Conservation (phyloP, 371 early-diverging fungal species). For the Phascolomyces articulosus region DNA sequence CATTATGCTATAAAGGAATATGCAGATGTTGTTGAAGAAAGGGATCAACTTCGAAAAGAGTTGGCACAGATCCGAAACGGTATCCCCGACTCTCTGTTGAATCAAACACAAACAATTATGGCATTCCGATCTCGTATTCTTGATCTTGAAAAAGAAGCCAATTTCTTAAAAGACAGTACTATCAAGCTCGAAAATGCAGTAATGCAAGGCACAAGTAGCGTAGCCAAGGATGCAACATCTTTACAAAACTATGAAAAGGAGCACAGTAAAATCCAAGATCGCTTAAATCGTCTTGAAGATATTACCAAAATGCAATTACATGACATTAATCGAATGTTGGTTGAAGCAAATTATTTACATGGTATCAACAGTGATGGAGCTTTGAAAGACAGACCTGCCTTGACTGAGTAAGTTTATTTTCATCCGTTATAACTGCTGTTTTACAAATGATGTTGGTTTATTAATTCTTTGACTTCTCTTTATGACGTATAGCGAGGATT, state of each 20-base stretch:
- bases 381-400: slow-evolving; percentile 28
- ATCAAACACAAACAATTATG: slow-evolving; percentile 53
- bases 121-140: slow-evolving; percentile 50
- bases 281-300: slow-evolving; percentile 62
- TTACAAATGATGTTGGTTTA: not conserved
- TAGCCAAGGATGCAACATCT: slow-evolving; percentile 34
- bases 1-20: slow-evolving; percentile 50
- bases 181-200: slow-evolving; percentile 31
- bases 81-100: slow-evolving; percentile 50
- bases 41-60: slow-evolving; percentile 68
- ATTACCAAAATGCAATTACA: slow-evolving; percentile 65
- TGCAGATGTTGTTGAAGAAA: slow-evolving; percentile 57
- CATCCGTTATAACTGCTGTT: no score
- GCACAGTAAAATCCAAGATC: slow-evolving; percentile 63
- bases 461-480: not conserved
- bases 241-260: slow-evolving; percentile 48
- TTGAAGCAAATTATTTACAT: slow-evolving; percentile 61
- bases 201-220: slow-evolving; percentile 41
- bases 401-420: slow-evolving; percentile 43
- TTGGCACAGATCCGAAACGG: slow-evolving; percentile 61
- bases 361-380: slow-evolving; percentile 44
- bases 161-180: slow-evolving; percentile 36
- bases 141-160: slow-evolving; percentile 50
- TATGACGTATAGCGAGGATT: slow-evolving; percentile 30
- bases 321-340: slow-evolving; percentile 70